Evolutionary conservation across 139 green algal genomes (phyloP).

Genomic region (Chlorokybus atmophyticus): DNA sequence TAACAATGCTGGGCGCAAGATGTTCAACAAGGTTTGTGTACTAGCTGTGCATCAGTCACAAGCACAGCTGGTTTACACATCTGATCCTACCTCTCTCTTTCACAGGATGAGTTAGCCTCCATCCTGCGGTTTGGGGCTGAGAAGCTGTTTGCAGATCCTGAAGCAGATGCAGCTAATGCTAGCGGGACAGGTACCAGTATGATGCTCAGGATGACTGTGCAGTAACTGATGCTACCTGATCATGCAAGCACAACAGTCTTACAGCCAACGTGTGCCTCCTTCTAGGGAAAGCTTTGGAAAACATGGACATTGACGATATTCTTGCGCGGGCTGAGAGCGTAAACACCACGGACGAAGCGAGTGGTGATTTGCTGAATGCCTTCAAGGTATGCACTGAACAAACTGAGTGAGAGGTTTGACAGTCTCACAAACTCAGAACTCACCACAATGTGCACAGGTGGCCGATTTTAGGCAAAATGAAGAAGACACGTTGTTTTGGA

Average conservation of each 20-base stretch:
- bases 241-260: too few relatives aligned
- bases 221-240: too few relatives aligned
- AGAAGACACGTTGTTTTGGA: conserved; percentile 86
- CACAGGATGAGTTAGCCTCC: conserved; percentile 86
- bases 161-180: too few relatives aligned
- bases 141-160: conserved; percentile 76
- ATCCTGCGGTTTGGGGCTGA: conserved; percentile 91
- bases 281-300: conserved; percentile 18
- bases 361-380: conserved; percentile 57
- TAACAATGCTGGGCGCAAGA: conserved; percentile 6
- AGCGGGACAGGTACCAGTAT: too few relatives aligned
- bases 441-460: too few relatives aligned
- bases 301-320: conserved; percentile 76
- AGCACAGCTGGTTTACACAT: background rate
- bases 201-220: too few relatives aligned
- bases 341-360: conserved; percentile 20
- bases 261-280: too few relatives aligned
- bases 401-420: too few relatives aligned
- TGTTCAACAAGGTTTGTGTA: conserved; percentile 23
- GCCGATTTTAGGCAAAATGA: conserved; percentile 50
- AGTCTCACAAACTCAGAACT: too few relatives aligned
- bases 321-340: conserved; percentile 76
- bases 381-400: conserved; percentile 39
- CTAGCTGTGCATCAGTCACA: conserved; percentile 1
- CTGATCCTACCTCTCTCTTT: conserved; percentile 27